Evolutionary conservation across 23 red algal species (phyloP).

Genomic region (Gracilaria vermiculophylla): DNA sequence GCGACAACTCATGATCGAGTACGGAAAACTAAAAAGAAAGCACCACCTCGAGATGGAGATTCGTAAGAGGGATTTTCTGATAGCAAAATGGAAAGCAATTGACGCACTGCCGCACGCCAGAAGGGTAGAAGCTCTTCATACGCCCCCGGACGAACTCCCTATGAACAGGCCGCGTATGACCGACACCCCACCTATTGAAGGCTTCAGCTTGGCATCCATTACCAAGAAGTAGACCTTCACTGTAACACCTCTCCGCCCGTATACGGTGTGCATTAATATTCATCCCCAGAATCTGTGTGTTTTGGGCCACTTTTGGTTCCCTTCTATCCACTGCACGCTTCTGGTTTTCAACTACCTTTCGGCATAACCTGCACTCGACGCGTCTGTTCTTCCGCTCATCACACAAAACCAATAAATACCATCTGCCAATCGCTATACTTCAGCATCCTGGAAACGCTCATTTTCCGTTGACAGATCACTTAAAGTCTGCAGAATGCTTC

Average conservation of each 20-base stretch:
- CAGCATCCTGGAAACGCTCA: conserved; percentile 25
- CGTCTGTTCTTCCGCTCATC: neutral
- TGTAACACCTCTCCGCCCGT: no score
- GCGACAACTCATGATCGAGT: conserved; percentile 37
- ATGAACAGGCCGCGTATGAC: conserved; percentile 22
- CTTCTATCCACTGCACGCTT: neutral
- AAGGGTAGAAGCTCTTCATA: conserved; percentile 47
- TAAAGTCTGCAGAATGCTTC: conserved; percentile 19
- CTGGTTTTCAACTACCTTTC: neutral
- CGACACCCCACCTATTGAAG: conserved; percentile 62
- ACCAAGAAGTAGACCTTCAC: conserved; percentile 57
- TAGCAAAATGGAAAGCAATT: conserved; percentile 53
- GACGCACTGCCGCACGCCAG: conserved; percentile 55
- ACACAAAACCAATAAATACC: neutral
- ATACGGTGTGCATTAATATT: no score
- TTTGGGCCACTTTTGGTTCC: neutral
- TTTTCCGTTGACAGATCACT: conserved; percentile 23
- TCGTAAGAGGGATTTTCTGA: conserved; percentile 15
- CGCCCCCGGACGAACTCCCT: neutral
- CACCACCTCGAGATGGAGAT: conserved; percentile 29
- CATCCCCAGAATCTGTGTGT: neutral
- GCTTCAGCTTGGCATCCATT: conserved; percentile 29
- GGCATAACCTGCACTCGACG: neutral
- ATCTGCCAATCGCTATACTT: neutral
- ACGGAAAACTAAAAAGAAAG: conserved; percentile 33